These are phyloP conservation scores for Exophiala lecanii-corni DNA, from an alignment of 2,329 filamentous ascomycete genomes.

Conservation along the genomic window DNA sequence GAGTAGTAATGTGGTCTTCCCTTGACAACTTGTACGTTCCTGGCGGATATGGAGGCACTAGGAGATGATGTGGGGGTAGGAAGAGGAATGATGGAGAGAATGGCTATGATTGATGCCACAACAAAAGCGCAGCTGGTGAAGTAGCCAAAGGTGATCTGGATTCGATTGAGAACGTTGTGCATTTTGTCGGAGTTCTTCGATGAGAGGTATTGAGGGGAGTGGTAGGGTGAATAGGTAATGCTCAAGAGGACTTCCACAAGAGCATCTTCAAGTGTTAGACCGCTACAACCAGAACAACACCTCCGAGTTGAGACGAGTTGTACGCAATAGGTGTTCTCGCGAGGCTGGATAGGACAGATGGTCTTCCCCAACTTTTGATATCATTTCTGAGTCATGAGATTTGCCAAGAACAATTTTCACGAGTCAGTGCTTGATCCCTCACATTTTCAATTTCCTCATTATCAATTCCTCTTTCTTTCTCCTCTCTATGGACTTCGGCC, in stretches of 20 bases:
- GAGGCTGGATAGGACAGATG: not conserved
- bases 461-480: constrained; percentile 5
- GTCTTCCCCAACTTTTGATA: not conserved
- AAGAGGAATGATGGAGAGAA: constrained; percentile 59
- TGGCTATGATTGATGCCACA: constrained; percentile 72
- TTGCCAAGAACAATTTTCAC: not conserved
- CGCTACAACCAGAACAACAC: too few relatives aligned
- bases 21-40: constrained; percentile 81
- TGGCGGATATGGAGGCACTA: constrained; percentile 58
- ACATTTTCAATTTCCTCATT: not conserved
- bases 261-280: too few relatives aligned
- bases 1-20: constrained; percentile 96
- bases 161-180: constrained; percentile 79
- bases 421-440: not conserved
- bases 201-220: too few relatives aligned
- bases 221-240: too few relatives aligned
- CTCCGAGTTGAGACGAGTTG: too few relatives aligned
- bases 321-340: too few relatives aligned
- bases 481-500: constrained; percentile 19
- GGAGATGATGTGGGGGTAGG: constrained; percentile 56
- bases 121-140: constrained; percentile 91
- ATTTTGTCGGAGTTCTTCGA: constrained; percentile 58
- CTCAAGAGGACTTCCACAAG: too few relatives aligned
- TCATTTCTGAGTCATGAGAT: constrained; percentile 2
- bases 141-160: constrained; percentile 94